Evolutionary conservation across 2,329 filamentous ascomycete species (phyloP), one percentile per base, ranked within the genome.

Genomic region (Hymenoscyphus occultus): DNA sequence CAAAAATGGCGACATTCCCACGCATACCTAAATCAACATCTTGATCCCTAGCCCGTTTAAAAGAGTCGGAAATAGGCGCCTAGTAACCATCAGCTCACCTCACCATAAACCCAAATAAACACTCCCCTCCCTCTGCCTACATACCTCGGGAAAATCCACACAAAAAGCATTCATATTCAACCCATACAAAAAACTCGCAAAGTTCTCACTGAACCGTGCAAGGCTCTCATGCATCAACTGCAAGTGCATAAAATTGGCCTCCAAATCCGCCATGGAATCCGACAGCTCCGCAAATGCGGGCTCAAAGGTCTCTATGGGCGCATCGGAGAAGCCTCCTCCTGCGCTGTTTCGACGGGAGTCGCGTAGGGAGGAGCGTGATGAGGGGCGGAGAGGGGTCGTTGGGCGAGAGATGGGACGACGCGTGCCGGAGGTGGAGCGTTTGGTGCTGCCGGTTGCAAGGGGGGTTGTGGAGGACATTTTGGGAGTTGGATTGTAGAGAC

Each of bases 81-180:
- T 95, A 64, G 12, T 39, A 48, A 58, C n/a, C 2, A 42, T 69
- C 56, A 67, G 63, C 42, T 19, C 28, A 28, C 28, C 28, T 28
- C 28, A 28, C 3, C 28, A 28, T 28, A 22, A 12, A 22, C 10
- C 3, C 56, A 59, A 31, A 40, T 54, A n/a, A 3, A 14, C 10
- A 12, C 28, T 28, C 28, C 28, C 14, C 4, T 42, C 28, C 12
- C 3, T 12, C 19, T 22, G 51, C n/a, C n/a, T 64, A 61, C 61
- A 31, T 79, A 93, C 93, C 86, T 99, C 95, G 0, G 93, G 91
- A 70, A 97, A 99, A 77, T 99, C 95, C 39, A 98, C 93, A 77
- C 94, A 98, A 76, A 98, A 99, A 1, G 95, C 95, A 77, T 97
- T 98, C 93, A 99, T 97, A 75, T 98, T 98, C 76, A 99, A 78